A percentile compares a stretch with the other conserved stretches of the same genome.
Conservation (phyloP, 2,329 filamentous ascomycete species). For the Trichoderma arundinaceum region DNA sequence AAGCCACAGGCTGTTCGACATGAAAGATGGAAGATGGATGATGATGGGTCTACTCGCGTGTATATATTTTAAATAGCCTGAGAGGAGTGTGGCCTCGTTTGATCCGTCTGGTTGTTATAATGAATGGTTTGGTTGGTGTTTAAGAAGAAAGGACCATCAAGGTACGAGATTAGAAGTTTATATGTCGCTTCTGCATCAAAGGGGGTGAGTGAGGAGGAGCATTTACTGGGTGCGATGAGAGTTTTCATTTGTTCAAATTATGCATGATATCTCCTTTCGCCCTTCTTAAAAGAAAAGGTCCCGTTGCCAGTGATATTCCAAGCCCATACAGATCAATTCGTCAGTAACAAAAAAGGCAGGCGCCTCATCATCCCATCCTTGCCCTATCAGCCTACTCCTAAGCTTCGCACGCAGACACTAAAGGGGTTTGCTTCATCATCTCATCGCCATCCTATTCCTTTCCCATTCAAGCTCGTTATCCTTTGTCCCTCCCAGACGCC, state of each 20-base stretch:
- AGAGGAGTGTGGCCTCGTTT: background rate
- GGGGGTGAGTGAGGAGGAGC: background rate
- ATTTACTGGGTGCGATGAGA: background rate
- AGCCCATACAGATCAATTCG: background rate
- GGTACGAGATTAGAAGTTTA: background rate
- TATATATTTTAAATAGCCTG: background rate
- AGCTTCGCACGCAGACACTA: background rate
- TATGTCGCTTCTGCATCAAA: no score
- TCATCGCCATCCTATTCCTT: background rate
- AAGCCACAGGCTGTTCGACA: slow-evolving; percentile 33
- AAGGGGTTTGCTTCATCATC: background rate
- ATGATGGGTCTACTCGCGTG: background rate
- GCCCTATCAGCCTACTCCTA: background rate
- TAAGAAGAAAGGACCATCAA: background rate
- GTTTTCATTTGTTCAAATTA: background rate
- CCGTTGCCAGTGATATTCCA: slow-evolving; percentile 6
- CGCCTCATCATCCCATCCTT: background rate
- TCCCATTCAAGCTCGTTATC: background rate
- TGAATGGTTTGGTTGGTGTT: background rate
- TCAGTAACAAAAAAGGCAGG: background rate
- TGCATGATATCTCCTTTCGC: background rate
- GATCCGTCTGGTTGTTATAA: background rate
- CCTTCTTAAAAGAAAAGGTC: background rate
- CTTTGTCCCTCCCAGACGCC: background rate
- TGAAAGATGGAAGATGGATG: background rate